These are phyloP conservation scores for Phytophthora nicotianae DNA, from an alignment of 352 stramenopile species.

Conservation along the genomic window DNA sequence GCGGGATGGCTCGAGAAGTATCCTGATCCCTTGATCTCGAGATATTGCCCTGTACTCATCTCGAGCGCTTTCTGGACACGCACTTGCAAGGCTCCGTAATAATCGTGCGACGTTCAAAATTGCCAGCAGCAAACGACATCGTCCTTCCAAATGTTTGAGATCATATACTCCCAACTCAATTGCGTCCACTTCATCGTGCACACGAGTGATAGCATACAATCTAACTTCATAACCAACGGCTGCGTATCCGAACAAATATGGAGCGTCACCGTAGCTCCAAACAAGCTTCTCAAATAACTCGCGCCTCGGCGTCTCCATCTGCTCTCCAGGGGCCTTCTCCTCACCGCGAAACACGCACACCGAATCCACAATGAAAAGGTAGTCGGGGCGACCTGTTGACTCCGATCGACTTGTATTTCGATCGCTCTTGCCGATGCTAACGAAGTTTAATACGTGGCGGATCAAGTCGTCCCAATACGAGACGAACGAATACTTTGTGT, in stretches of 20 bases:
- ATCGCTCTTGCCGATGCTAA: constrained; percentile 30
- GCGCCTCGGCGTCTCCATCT: constrained; percentile 25
- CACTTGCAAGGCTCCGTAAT: constrained; percentile 32
- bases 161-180: constrained; percentile 19
- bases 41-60: constrained; percentile 29
- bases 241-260: constrained; percentile 46
- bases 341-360: constrained; percentile 30
- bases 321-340: constrained; percentile 23
- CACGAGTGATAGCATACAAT: constrained; percentile 24
- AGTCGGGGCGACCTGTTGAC: constrained; percentile 25
- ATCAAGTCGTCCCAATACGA: constrained; percentile 41
- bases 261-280: constrained; percentile 38
- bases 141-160: constrained; percentile 17
- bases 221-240: constrained; percentile 36
- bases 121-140: constrained; percentile 31
- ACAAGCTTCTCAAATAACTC: constrained; percentile 32
- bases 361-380: constrained; percentile 31
- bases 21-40: constrained; percentile 14
- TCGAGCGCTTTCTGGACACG: constrained; percentile 33
- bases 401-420: constrained; percentile 20
- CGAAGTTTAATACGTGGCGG: constrained; percentile 28
- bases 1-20: constrained; percentile 31
- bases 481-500: constrained; percentile 33
- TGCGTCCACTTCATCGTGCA: constrained; percentile 7
- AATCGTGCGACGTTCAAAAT: constrained; percentile 37